Base-by-base conservation (phyloP, 2,329 filamentous ascomycete species). In the Coniochaeta hoffmannii region DNA sequence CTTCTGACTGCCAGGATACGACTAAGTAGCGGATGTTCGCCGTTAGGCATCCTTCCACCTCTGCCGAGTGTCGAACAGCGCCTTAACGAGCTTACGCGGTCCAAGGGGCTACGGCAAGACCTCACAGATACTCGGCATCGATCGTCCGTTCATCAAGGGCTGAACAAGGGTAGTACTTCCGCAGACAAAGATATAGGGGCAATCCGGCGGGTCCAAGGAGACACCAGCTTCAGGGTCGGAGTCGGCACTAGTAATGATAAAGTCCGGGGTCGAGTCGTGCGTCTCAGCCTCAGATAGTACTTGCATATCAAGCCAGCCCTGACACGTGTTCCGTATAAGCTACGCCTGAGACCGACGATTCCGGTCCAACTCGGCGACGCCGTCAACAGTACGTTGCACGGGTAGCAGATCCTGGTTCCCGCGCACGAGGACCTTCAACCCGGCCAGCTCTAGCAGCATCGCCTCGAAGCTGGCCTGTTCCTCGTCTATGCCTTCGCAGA, bases 81-180 rank as follows among this genome's bases (percentile, higher is more conserved):
- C 61, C 24, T 69, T 68, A 14, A 69, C 68, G 0, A 73, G 61
- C 55, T 72, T 73, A 17, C 69, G 68, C 4, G 71, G 69, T 0
- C 71, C 71, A 3, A 69, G 60, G 1, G 71, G 71, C 50, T 71
- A 70, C 1, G 69, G 70, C 15, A 71, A 66, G 44, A 70, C 72
- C 53, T 72, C 71, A 10, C 70, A 38, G 6, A 46, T 24, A 8
- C 24, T 54, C 46, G 53, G 54, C 46, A 56, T 26, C 8, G 7
- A 9, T 8, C 6, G 19, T 19, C 26, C 7, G 17, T 34, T 64
- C 55, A 31, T 62, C 53, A 58, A 22, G 44, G 65, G 50, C 56
- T 68, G 67, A 1, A 68, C 69, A 19, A 38, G 24, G 15, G n/a
- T 26, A 11, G 56, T 31, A 17, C 57, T 55, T 30, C 49, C 36